Evolutionary conservation across 306 rosid species (phyloP).

Genomic region (Vicia sativa): DNA sequence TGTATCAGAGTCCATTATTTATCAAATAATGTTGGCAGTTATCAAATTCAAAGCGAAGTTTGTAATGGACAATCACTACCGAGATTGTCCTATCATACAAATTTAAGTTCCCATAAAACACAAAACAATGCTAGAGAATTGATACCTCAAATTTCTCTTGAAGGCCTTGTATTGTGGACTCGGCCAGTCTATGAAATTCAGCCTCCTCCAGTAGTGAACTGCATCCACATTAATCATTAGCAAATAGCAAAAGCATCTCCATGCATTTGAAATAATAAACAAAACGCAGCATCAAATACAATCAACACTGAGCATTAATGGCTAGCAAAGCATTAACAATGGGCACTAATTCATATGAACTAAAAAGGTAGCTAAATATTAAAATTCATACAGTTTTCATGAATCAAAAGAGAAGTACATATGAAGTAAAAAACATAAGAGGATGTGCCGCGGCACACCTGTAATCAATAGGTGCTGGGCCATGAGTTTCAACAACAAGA

Average conservation of each 20-base stretch:
- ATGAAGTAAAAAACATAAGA: neutral
- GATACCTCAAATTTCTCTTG: slow-evolving; percentile 87
- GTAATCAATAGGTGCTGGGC: slow-evolving; percentile 75
- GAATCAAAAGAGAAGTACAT: slow-evolving; percentile 25
- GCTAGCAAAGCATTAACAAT: neutral
- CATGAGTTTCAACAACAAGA: slow-evolving; percentile 51
- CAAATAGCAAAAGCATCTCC: slow-evolving; percentile 45
- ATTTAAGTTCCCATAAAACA: slow-evolving; percentile 13
- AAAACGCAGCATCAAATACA: neutral
- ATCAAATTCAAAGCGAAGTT: neutral
- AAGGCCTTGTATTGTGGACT: slow-evolving; percentile 70
- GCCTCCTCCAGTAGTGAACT: slow-evolving; percentile 79
- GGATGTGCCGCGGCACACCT: slow-evolving; percentile 40
- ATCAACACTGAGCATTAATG: neutral
- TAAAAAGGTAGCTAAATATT: neutral
- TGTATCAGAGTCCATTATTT: slow-evolving; percentile 4
- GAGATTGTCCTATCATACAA: slow-evolving; percentile 1
- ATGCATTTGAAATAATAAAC: neutral
- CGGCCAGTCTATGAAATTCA: slow-evolving; percentile 75
- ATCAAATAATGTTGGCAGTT: neutral
- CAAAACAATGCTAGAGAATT: neutral
- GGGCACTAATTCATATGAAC: neutral
- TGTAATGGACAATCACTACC: neutral
- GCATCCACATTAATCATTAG: slow-evolving; percentile 55
- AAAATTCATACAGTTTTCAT: slow-evolving; percentile 1